These are phyloP conservation scores for Phytophthora ohioensis DNA, from an alignment of 352 stramenopile species.

Conservation along the genomic window DNA sequence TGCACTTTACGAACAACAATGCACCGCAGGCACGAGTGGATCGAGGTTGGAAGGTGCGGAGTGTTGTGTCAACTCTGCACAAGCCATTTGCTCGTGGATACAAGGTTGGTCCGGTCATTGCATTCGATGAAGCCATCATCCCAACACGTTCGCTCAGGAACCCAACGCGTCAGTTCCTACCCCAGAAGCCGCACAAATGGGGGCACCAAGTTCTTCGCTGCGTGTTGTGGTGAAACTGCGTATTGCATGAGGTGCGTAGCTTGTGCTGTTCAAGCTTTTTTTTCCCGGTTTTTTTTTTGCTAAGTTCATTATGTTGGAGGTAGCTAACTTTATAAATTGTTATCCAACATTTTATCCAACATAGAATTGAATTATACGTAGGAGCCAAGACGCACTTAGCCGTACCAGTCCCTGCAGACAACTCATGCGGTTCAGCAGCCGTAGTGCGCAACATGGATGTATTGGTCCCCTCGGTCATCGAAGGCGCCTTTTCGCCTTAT, in stretches of 20 bases:
- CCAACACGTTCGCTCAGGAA: background rate
- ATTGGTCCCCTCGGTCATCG: no score
- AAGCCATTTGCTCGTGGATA: conserved; percentile 5
- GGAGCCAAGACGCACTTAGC: conserved; percentile 2
- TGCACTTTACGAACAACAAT: conserved; percentile 3
- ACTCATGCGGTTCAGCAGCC: background rate
- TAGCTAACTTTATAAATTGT: conserved; percentile 3
- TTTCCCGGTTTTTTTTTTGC: background rate
- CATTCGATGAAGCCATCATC: conserved; percentile 20
- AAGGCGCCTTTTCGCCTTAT: background rate
- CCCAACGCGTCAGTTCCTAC: conserved; percentile 8
- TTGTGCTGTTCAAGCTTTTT: background rate
- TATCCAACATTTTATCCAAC: conserved; percentile 11
- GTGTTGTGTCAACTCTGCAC: background rate
- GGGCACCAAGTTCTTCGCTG: conserved; percentile 10
- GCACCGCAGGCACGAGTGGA: background rate
- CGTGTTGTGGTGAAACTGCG: background rate
- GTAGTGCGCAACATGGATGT: background rate
- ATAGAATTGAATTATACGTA: conserved; percentile 12
- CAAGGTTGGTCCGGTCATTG: background rate
- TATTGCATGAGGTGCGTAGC: conserved; percentile 10
- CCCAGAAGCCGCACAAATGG: conserved; percentile 10
- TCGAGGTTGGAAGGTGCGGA: conserved; percentile 5
- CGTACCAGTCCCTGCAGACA: background rate
- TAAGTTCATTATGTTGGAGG: conserved; percentile 8